phyloP scores from a whole-genome alignment of 2,329 filamentous ascomycete genomes.

The Monosporascus sp. region DNA sequence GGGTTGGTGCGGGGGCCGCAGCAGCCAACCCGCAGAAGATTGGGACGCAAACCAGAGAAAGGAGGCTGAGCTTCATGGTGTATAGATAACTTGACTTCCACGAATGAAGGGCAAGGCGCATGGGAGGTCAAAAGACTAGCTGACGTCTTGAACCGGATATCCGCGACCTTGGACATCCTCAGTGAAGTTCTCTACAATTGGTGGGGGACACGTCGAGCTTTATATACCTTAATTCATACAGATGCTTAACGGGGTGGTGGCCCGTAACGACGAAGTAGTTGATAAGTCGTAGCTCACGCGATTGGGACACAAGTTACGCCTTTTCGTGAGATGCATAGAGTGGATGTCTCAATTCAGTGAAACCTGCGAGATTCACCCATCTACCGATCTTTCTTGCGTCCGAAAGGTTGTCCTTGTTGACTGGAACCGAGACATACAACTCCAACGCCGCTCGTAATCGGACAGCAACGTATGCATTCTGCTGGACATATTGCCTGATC shows the following conservation, averaged over 20 bases:
- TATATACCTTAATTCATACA: too few relatives aligned
- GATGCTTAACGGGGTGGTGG: too few relatives aligned
- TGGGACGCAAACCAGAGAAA: constrained; percentile 6
- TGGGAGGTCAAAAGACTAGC: constrained; percentile 33
- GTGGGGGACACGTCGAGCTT: too few relatives aligned
- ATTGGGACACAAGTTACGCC: background rate
- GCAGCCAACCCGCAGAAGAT: constrained; percentile 12
- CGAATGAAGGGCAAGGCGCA: background rate
- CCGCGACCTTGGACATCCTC: too few relatives aligned
- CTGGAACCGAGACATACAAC: background rate
- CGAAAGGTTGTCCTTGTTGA: too few relatives aligned
- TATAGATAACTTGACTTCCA: background rate
- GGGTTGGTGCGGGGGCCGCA: constrained; percentile 14
- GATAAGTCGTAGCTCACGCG: too few relatives aligned
- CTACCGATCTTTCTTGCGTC: too few relatives aligned
- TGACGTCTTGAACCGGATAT: background rate
- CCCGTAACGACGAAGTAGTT: too few relatives aligned
- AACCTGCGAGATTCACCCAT: too few relatives aligned
- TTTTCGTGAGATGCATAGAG: background rate
- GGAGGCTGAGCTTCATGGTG: constrained; percentile 8
- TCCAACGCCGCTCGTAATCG: background rate
- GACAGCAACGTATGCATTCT: background rate
- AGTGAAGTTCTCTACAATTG: too few relatives aligned
- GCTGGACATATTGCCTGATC: background rate
- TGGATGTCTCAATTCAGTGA: background rate